Evolutionary conservation across 495 filamentous ascomycete species (phyloP).

Genomic region (Podospora didyma): DNA sequence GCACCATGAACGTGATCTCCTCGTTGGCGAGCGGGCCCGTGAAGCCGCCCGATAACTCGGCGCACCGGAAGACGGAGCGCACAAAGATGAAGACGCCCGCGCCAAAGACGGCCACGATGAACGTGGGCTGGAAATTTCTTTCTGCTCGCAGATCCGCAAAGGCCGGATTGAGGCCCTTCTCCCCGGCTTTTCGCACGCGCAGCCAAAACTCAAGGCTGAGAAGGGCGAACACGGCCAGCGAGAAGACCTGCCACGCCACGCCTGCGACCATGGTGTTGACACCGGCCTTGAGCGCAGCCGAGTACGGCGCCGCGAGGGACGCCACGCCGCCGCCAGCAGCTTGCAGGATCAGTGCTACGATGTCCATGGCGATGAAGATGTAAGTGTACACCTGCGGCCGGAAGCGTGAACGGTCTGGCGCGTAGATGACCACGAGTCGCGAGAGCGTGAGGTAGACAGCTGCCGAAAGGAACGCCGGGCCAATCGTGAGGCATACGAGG

Average conservation of each 20-base stretch:
- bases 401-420: conserved; percentile 25
- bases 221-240: conserved; percentile 26
- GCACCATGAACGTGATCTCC: conserved; percentile 13
- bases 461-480: conserved; percentile 28
- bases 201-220: conserved; percentile 12
- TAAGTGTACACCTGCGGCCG: conserved; percentile 40
- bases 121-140: neutral
- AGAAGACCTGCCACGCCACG: conserved; percentile 39
- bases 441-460: conserved; percentile 32
- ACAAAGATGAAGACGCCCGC: conserved; percentile 24
- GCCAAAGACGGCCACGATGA: neutral
- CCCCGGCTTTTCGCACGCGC: conserved; percentile 5
- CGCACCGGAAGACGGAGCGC: conserved; percentile 30
- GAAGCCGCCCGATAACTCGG: conserved; percentile 35
- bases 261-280: conserved; percentile 47
- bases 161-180: too few relatives aligned
- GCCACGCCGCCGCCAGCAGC: conserved; percentile 45
- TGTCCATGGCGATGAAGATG: conserved; percentile 51
- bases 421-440: conserved; percentile 35
- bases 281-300: conserved; percentile 11
- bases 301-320: conserved; percentile 16
- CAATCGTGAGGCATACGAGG: conserved; percentile 35
- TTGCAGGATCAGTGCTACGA: conserved; percentile 47
- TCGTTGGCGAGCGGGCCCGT: conserved; percentile 27
- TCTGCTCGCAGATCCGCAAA: neutral